Conservation (phyloP, 1,284 basidiomycete genomes). For the Leccinum olivaceoglutinosum region DNA sequence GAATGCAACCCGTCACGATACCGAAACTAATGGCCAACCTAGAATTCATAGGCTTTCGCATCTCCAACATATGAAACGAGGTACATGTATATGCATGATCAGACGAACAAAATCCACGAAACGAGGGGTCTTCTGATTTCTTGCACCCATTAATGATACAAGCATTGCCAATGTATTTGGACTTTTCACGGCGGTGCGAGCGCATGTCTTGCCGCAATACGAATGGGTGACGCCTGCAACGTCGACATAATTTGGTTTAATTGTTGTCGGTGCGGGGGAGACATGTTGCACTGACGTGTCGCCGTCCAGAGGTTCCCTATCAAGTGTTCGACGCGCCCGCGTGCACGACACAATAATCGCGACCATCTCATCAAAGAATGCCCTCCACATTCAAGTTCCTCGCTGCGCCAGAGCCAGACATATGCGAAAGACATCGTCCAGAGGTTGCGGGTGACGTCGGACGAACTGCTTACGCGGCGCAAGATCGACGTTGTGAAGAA, state of each 20-base stretch:
- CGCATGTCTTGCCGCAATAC: constrained; percentile 58
- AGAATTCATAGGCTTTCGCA: constrained; percentile 11
- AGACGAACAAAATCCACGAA: constrained; percentile 50
- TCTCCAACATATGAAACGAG: constrained; percentile 7
- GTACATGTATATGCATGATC: constrained; percentile 46
- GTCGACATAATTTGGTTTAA: constrained; percentile 51
- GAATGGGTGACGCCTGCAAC: constrained; percentile 51
- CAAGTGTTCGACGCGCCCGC: constrained; percentile 11
- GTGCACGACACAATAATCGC: background rate
- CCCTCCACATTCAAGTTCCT: constrained; percentile 14
- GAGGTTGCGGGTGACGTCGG: constrained; percentile 25
- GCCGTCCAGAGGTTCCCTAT: constrained; percentile 12
- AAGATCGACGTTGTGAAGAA: constrained; percentile 29
- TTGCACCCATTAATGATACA: constrained; percentile 47
- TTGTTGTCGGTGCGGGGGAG: constrained; percentile 16
- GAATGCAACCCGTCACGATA: constrained; percentile 40
- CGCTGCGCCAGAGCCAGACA: constrained; percentile 10
- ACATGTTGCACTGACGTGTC: constrained; percentile 17
- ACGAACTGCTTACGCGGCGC: constrained; percentile 24
- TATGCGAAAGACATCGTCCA: constrained; percentile 29
- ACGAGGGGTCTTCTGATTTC: constrained; percentile 41
- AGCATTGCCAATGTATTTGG: constrained; percentile 9
- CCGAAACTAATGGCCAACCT: constrained; percentile 48
- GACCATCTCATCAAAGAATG: constrained; percentile 10
- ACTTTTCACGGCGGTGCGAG: constrained; percentile 33